phyloP scores from a whole-genome alignment of 495 filamentous ascomycete species.

The Evansstolkia leycettana region DNA sequence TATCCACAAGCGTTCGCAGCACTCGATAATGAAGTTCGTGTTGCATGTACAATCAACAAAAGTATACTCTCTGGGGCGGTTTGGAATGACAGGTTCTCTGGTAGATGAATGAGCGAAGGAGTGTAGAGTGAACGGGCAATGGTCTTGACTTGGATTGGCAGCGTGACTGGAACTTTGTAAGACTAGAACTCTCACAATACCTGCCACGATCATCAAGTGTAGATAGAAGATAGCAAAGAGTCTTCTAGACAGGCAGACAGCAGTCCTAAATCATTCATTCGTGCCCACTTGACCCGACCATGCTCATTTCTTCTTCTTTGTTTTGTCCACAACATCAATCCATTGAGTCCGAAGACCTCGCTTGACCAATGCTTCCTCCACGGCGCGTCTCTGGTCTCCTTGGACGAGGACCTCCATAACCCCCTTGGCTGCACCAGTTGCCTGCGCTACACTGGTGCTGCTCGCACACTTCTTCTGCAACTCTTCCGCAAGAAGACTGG shows the following conservation, averaged over 20 bases:
- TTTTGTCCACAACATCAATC: slow-evolving; percentile 58
- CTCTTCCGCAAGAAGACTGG: slow-evolving; percentile 52
- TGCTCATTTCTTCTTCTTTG: slow-evolving; percentile 56
- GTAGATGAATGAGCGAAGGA: no score
- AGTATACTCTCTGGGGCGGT: no score
- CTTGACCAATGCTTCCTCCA: slow-evolving; percentile 47
- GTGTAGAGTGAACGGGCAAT: no score
- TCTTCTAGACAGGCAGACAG: background rate
- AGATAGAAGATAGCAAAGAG: no score
- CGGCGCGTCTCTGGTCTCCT: slow-evolving; percentile 50
- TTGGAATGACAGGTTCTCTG: no score
- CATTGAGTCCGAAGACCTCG: slow-evolving; percentile 46
- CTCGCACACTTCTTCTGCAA: slow-evolving; percentile 60
- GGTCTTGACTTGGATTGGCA: no score
- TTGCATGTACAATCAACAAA: no score
- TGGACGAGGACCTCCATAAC: slow-evolving; percentile 63
- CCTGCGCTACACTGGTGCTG: slow-evolving; percentile 51
- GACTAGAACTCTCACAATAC: no score
- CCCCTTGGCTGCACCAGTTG: slow-evolving; percentile 48
- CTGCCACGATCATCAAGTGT: no score
- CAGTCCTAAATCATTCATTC: background rate
- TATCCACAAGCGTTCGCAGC: no score
- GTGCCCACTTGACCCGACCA: background rate
- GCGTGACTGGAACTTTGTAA: no score
- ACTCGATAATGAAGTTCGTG: no score